Base-by-base conservation (phyloP, 192 early-diverging fungal species). In the Umbelopsis sp. region DNA sequence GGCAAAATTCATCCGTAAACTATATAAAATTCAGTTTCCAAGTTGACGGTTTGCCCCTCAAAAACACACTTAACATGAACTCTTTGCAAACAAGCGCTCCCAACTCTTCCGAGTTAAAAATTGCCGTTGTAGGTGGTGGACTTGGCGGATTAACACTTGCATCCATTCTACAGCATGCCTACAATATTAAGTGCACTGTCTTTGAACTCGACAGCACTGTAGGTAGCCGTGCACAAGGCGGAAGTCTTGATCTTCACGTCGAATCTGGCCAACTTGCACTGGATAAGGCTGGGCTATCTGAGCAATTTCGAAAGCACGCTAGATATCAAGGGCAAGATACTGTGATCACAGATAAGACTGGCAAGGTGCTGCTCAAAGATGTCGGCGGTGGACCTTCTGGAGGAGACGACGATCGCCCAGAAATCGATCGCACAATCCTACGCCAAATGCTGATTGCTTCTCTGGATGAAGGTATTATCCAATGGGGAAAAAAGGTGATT, bases 81-180 rank as follows among this genome's bases (percentile, higher is more conserved):
- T 44, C 43, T 9, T 44, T n/a, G n/a, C 43, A 52, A 52, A 1
- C 14, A 4, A 54, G 12, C 21, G 25, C 52, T 12, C 3, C 4
- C 9, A 26, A 26, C 3, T 7, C 52, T 54, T 0, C 22, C 11
- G 12, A 20, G 12, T 26, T 54, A 11, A 54, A 44, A 10, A 75
- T 86, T 21, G 77, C 76, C 41, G 81, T 87, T 53, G 74, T 86
- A 1, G 86, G 86, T 21, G 83, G 68, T 10, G 86, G 86, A n/a
- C 86, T 80, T 52, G 82, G 80, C 11, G 86, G 86, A 16, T 81
- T 87, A 16, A 79, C 75, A 16, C 75, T 77, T n/a, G 82, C 82
- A 8, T 56, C 77, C 21, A 73, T 85, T 32, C 81, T 87, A 21
- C 80, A 83, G 38, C 68, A 77, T 26, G 52, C 21, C 26, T 43